Conservation (phyloP, 306 rosid genomes). For the Dryas drummondii region DNA sequence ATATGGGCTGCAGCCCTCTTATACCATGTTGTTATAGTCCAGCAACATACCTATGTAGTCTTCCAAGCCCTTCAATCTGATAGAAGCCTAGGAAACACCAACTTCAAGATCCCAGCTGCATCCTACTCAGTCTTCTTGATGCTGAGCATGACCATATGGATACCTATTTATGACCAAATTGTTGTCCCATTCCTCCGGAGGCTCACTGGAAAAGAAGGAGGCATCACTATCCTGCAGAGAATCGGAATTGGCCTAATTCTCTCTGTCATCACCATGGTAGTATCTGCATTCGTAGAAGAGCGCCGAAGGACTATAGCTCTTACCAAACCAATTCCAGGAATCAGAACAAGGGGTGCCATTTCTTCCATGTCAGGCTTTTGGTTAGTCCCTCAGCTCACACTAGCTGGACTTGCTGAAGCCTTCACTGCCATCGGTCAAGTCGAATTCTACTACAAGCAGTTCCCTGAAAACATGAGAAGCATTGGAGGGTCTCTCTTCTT, state of each 20-base stretch:
- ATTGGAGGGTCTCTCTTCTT: slow-evolving; percentile 65
- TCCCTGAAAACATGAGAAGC: slow-evolving; percentile 94
- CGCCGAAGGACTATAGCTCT: slow-evolving; percentile 53
- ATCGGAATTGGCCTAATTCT: slow-evolving; percentile 69
- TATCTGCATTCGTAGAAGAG: slow-evolving; percentile 57
- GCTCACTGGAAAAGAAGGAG: slow-evolving; percentile 58
- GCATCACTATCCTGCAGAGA: slow-evolving; percentile 77
- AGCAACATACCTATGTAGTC: slow-evolving; percentile 54
- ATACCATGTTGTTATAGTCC: slow-evolving; percentile 41
- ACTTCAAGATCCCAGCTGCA: slow-evolving; percentile 69
- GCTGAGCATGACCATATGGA: slow-evolving; percentile 60
- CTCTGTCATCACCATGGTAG: slow-evolving; percentile 39
- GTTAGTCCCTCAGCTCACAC: slow-evolving; percentile 64
- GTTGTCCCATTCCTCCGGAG: slow-evolving; percentile 55
- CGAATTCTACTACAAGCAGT: slow-evolving; percentile 79
- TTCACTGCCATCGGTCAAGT: slow-evolving; percentile 61
- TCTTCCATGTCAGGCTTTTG: slow-evolving; percentile 75
- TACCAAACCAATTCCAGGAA: slow-evolving; percentile 43
- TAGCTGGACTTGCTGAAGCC: slow-evolving; percentile 60
- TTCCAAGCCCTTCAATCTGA: slow-evolving; percentile 88
- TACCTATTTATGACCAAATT: slow-evolving; percentile 66
- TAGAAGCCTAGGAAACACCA: slow-evolving; percentile 45
- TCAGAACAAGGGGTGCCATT: slow-evolving; percentile 62
- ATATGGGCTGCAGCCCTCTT: slow-evolving; percentile 54
- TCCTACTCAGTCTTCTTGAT: slow-evolving; percentile 56